A percentile compares a stretch with the other conserved stretches of the same genome.
Conservation (phyloP, 1,139 yeast genomes). For the Candida tetrigidarum region DNA sequence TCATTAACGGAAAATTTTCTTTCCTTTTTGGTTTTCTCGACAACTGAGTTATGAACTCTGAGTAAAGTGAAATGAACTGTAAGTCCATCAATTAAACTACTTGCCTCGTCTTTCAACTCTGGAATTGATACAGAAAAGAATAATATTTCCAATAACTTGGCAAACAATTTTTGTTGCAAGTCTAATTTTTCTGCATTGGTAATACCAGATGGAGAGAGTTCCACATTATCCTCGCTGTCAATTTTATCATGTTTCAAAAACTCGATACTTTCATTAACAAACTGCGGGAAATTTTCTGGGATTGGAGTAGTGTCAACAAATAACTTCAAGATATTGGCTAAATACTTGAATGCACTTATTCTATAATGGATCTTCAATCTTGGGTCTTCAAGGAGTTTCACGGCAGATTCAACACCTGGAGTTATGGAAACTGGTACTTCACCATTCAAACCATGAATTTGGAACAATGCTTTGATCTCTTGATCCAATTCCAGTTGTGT, state of each 20-base stretch:
- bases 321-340: conserved; percentile 67
- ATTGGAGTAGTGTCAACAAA: conserved; percentile 68
- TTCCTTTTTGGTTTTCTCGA: conserved; percentile 71
- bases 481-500: conserved; percentile 64
- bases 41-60: conserved; percentile 73
- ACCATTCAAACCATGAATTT: conserved; percentile 67
- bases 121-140: conserved; percentile 78
- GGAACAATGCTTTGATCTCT: conserved; percentile 69
- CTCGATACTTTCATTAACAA: conserved; percentile 50
- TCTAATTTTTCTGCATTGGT: conserved; percentile 54
- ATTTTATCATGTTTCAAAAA: conserved; percentile 50
- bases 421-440: conserved; percentile 75
- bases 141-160: conserved; percentile 66
- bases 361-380: conserved; percentile 70
- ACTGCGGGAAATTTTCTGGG: conserved; percentile 56
- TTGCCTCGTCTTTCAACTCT: conserved; percentile 74
- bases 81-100: conserved; percentile 60
- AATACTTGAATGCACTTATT: conserved; percentile 74
- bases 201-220: conserved; percentile 46
- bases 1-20: conserved; percentile 77
- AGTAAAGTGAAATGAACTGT: conserved; percentile 81
- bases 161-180: conserved; percentile 63
- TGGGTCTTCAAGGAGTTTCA: conserved; percentile 64
- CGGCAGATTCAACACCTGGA: conserved; percentile 83
- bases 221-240: conserved; percentile 28